phyloP scores from a whole-genome alignment of 176 grass and related monocot genomes.

The Aegilops sharonensis region DNA sequence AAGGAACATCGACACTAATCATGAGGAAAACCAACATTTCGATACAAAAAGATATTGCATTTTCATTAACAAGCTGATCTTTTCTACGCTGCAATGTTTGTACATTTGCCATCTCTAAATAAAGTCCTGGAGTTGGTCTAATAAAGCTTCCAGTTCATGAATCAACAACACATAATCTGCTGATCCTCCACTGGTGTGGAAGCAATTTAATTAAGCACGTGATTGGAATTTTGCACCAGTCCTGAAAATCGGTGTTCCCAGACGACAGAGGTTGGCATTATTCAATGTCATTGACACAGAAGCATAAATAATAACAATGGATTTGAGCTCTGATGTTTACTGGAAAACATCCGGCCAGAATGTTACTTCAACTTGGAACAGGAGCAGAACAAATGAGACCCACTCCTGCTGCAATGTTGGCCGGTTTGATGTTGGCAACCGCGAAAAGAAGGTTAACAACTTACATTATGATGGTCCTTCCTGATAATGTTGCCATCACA shows the following conservation, averaged over 20 bases:
- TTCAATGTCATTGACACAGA: no score
- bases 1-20: neutral
- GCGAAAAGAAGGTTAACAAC: neutral
- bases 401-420: neutral
- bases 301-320: no score
- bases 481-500: neutral
- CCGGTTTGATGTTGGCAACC: neutral
- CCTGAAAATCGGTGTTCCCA: no score
- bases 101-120: no score
- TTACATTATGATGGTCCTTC: neutral
- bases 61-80: no score
- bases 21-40: no score
- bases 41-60: no score
- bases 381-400: neutral
- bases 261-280: neutral
- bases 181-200: neutral
- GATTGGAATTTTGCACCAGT: neutral
- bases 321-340: neutral
- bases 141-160: no score
- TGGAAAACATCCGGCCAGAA: neutral
- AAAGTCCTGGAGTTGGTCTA: no score
- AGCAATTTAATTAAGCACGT: neutral
- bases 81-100: no score
- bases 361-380: neutral
- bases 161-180: no score